These are phyloP conservation scores for Adansonia gregorii DNA, from an alignment of 441 rosid species.

Conservation along the genomic window DNA sequence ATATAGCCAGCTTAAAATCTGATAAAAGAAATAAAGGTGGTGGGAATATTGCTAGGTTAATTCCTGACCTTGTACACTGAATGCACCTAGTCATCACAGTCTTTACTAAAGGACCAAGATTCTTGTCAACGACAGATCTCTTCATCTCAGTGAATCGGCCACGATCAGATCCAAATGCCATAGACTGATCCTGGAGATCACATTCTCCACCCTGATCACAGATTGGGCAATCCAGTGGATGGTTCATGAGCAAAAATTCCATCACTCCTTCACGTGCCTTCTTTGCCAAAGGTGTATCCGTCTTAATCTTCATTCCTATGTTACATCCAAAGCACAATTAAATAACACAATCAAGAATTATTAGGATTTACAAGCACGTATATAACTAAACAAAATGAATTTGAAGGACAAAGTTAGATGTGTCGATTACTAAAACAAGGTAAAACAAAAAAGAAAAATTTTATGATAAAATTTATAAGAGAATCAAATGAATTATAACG, in stretches of 20 bases:
- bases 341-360: not conserved
- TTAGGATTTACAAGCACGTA: not conserved
- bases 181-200: constrained; percentile 97
- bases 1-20: not conserved
- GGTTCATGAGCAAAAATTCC: constrained; percentile 96
- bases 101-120: constrained; percentile 96
- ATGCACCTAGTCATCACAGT: constrained; percentile 99
- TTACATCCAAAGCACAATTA: constrained; percentile 11
- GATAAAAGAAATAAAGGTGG: not conserved
- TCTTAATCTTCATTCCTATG: constrained; percentile 95
- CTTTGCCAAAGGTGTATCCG: constrained; percentile 91
- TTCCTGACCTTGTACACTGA: constrained; percentile 87
- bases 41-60: not conserved
- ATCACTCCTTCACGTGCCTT: constrained; percentile 98
- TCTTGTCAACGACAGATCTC: constrained; percentile 96
- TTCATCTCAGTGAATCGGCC: constrained; percentile 93
- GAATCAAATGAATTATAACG: not conserved
- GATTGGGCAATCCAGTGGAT: constrained; percentile 96
- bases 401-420: too few relatives aligned
- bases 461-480: too few relatives aligned
- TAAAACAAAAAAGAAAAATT: too few relatives aligned
- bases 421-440: too few relatives aligned
- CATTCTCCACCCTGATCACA: constrained; percentile 99
- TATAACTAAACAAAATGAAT: too few relatives aligned
- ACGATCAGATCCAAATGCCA: constrained; percentile 99